These are phyloP conservation scores for Ophiostoma angusticollis DNA, from an alignment of 2,329 filamentous ascomycete species.

Conservation along the genomic window DNA sequence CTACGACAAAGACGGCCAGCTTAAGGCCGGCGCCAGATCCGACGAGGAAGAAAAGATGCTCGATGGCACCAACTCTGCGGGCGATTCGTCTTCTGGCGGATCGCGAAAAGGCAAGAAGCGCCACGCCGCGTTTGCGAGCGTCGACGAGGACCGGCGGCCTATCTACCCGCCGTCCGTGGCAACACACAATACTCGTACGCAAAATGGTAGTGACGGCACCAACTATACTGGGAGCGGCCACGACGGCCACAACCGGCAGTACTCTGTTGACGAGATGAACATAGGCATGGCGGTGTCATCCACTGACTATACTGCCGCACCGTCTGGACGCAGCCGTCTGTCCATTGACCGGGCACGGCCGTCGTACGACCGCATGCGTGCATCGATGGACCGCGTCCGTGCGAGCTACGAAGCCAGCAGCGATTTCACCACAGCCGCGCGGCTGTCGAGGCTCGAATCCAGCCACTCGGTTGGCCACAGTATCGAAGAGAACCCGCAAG, in stretches of 20 bases:
- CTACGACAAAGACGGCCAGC: conserved; percentile 30
- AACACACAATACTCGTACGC: conserved; percentile 69
- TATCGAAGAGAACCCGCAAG: background rate
- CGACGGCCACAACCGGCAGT: conserved; percentile 9
- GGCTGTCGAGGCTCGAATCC: conserved; percentile 73
- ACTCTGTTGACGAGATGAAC: conserved; percentile 43
- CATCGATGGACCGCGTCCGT: conserved; percentile 75
- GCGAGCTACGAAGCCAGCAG: conserved; percentile 76
- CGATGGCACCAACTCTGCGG: conserved; percentile 22
- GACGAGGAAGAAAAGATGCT: conserved; percentile 28
- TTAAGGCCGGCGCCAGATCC: conserved; percentile 18
- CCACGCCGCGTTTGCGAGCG: conserved; percentile 36
- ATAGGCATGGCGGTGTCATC: conserved; percentile 40
- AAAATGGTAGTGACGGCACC: conserved; percentile 88
- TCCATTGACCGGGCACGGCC: conserved; percentile 60
- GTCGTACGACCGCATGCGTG: conserved; percentile 77
- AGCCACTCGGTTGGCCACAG: conserved; percentile 33
- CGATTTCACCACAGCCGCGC: conserved; percentile 83
- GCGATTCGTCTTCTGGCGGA: conserved; percentile 40
- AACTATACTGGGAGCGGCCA: conserved; percentile 41
- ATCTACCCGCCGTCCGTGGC: conserved; percentile 90
- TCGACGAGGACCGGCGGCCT: conserved; percentile 78
- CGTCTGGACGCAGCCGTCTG: conserved; percentile 2
- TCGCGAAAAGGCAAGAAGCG: conserved; percentile 39
- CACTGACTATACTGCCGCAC: conserved; percentile 6